Base-by-base conservation (phyloP, 495 filamentous ascomycete genomes). In the Aspergillus cavernicola region DNA sequence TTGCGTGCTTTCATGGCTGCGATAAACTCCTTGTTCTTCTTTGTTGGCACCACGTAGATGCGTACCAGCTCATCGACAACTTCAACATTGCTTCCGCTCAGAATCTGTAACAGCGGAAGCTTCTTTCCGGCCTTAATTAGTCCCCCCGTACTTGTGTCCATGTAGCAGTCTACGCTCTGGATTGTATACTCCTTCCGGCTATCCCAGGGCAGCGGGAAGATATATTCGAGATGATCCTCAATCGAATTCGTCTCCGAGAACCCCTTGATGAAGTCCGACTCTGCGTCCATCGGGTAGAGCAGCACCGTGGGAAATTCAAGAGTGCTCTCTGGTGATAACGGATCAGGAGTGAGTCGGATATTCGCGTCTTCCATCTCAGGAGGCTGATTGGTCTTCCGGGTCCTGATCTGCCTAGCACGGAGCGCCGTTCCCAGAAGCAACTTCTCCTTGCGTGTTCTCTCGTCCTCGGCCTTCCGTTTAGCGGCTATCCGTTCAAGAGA, bases 61-160 rank as follows among this genome's bases (percentile, higher is more conserved):
- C 74, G 83, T 8, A 97, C 80, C 56, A 97, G 63, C 42, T 88
- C 87, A 76, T 98, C 93, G 39, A 95, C 81, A 22, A 97, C 77
- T 70, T 93, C 90, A 4, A 92, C 81, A 58, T 88, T 91, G n/a
- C 87, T 85, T 12, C 77, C 70, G n/a, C 74, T 73, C 53, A 97
- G 69, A 47, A 88, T 79, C 72, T 90, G 86, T 55, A 89, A 61
- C 55, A 97, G 63, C 18, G 82, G 73, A 48, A 89, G 70, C 64
- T 91, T 95, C 80, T 85, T 89, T n/a, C 93, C 92, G 0, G 88
- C 85, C 70, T 95, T 96, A 51, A 92, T 78, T 58, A 98, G 60
- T 10, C 93, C 95, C 0, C 92, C 90, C 0, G 75, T 71, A 13
- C 73, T 63, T 1, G 90, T 97, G 73, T 96, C 88, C 78, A 92